Evolutionary conservation across 345 rosid species (phyloP), one percentile per base, ranked within the genome.

Genomic region (Orychophragmus violaceus): DNA sequence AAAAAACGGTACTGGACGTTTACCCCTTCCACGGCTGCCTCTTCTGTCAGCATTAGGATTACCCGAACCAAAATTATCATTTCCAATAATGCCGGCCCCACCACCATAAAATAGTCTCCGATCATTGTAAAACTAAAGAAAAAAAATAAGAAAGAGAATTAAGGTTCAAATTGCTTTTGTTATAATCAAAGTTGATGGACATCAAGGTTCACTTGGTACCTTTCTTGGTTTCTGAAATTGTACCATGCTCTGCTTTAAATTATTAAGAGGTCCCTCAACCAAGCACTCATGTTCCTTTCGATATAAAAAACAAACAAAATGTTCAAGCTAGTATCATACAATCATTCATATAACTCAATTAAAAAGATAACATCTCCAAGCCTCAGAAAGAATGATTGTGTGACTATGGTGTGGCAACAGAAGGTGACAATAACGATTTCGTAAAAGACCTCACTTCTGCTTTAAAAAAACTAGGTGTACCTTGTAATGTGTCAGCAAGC

Each of bases 161-260:
- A 35, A 19, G n/a, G 39, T 23, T 74, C 25, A 12, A 14, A 61
- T 25, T 24, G 18, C 13, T 8, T 52, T 17, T 13, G 22, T 17
- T 51, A 32, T 27, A 59, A 59, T 39, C 16, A 30, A 32, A 2
- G 27, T 23, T 28, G 50, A 68, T 42, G 4, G 28, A 23, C 24
- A 60, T 23, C 12, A 5, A 44, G 22, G 42, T 39, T 46, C 45
- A 74, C 28, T 28, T 5, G 46, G 25, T 76, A 94, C 99, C 95
- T 90, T 94, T 79, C 90, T 90, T 56, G 99, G 99, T 82, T 90
- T 94, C 75, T 90, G 99, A 81, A 94, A 94, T 54, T 94, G 99
- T 50, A 94, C 90, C 97, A 90, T 94, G 78, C 97, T 94, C 82
- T 90, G 99, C 84, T 94, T 94, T 78, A 94, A 78, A 78, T 94